Evolutionary conservation across 805 yeast genomes (phyloP), one percentile per base, ranked within the genome.

Genomic region (Starmerella potacharoeniae): DNA sequence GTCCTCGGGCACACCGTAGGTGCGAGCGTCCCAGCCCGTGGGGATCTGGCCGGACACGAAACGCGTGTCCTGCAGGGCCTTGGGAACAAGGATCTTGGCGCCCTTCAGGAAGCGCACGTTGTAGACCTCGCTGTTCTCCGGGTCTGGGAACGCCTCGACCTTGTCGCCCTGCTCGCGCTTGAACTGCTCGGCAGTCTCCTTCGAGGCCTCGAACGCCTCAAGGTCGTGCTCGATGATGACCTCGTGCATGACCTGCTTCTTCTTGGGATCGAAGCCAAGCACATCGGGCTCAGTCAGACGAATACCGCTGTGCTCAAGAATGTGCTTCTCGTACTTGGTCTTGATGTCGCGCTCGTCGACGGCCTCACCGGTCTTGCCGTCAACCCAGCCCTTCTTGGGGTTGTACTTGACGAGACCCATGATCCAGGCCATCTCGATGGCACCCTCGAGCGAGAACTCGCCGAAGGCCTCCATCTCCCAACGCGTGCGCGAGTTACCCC

Each of bases 401-500:
- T 86, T 93, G 75, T 93, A 93, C 74, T 87, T 88, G 75, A 93
- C 90, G 69, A 86, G 79, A 63, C 97, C 97, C 97, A 93, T 93
- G 65, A 93, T 90, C 97, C 97, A 93, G 50, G 99, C 97, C 95
- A 93, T 90, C 76, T 93, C 98, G 68, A 93, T 84, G 68, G 96
- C 85, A 68, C 98, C 98, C 74, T 93, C 98, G 65, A 93, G 76
- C 9, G 97, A 90, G 74, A 93, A 93, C 68, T 86, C 88, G 66
- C 98, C 98, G 58, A 71, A 63, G 47, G 97, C 87, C 75, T 93
- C 98, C 95, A 93, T 93, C 74, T 93, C 97, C 98, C 98, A 93
- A 78, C 98, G 82, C 55, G 98, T 93, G 79, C 97, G 86, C 40
- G 98, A 75, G 71, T 90, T 89, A 80, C 98, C 98, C 96, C 97